A percentile compares a stretch with the other conserved stretches of the same genome.
These are phyloP conservation scores for Leccinum obscurum DNA, from an alignment of 768 basidiomycete genomes.

Conservation along the genomic window DNA sequence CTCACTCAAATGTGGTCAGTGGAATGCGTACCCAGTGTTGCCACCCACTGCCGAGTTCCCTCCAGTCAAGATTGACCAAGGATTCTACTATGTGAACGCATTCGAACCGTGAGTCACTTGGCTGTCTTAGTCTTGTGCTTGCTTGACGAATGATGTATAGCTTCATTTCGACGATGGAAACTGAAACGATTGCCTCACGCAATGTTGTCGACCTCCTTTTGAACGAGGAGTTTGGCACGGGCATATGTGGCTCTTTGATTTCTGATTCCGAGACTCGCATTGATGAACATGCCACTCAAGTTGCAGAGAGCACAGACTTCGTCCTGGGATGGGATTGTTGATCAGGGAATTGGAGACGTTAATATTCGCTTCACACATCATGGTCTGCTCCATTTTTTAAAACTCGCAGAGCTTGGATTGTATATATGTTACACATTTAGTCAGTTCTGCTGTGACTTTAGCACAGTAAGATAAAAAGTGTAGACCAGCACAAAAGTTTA, in stretches of 20 bases:
- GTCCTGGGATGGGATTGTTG: constrained; percentile 80
- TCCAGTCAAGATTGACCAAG: constrained; percentile 72
- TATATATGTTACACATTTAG: constrained; percentile 1
- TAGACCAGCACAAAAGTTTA: background rate
- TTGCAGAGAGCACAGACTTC: constrained; percentile 39
- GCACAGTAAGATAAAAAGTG: background rate
- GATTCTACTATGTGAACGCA: constrained; percentile 89
- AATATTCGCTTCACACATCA: background rate
- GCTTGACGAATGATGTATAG: constrained; percentile 35
- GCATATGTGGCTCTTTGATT: constrained; percentile 60
- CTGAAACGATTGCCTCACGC: constrained; percentile 79
- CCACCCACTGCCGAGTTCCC: constrained; percentile 69
- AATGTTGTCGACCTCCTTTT: constrained; percentile 82
- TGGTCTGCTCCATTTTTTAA: background rate
- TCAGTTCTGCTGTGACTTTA: background rate
- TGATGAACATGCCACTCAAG: constrained; percentile 12
- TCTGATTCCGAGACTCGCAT: constrained; percentile 24
- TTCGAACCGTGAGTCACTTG: constrained; percentile 75
- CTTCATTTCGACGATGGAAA: constrained; percentile 93
- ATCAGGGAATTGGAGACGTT: constrained; percentile 11
- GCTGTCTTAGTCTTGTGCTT: background rate
- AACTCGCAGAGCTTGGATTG: background rate
- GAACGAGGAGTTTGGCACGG: constrained; percentile 65
- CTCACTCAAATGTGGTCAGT: constrained; percentile 42
- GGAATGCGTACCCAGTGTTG: constrained; percentile 79